Percentiles rank a stretch among this genome's conserved stretches.
These are phyloP conservation scores for Stentor roeselii DNA, from an alignment of 73 alveolate genomes.

Conservation along the genomic window DNA sequence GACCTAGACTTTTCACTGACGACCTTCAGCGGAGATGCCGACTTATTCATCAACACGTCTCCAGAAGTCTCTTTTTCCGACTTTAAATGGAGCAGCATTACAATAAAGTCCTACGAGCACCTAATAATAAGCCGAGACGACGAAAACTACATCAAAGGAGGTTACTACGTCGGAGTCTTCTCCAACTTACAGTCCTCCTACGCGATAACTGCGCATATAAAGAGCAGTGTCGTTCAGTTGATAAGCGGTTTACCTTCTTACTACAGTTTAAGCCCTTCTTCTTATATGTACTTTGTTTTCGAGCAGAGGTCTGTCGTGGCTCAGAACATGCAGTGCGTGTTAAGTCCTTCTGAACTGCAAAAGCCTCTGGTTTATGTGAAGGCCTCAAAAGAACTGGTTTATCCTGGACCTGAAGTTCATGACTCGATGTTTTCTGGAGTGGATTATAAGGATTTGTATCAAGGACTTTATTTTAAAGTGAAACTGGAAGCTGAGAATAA, in stretches of 20 bases:
- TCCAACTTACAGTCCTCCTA: not conserved
- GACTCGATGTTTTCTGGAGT: not conserved
- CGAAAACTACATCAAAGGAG: not conserved
- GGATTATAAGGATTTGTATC: not conserved
- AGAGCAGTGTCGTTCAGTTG: not conserved
- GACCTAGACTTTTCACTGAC: not conserved
- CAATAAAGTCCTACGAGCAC: not conserved
- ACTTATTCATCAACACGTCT: not conserved
- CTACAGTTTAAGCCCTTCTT: not conserved
- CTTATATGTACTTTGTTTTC: not conserved
- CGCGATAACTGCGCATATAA: conserved; percentile 5
- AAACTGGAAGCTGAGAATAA: not conserved
- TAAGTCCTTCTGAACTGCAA: not conserved
- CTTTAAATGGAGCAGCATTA: not conserved
- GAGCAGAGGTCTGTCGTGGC: not conserved
- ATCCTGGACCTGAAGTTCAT: not conserved
- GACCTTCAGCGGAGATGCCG: not conserved
- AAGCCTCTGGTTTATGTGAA: not conserved
- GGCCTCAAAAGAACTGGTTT: not conserved
- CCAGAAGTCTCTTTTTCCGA: not conserved
- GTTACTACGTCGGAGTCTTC: conserved; percentile 1
- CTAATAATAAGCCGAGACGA: too few relatives aligned
- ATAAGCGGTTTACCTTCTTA: not conserved
- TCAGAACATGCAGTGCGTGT: not conserved
- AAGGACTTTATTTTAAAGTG: not conserved